A percentile compares a stretch with the other conserved stretches of the same genome.
Evolutionary conservation across 2,329 filamentous ascomycete genomes (phyloP).

Genomic region (Ilyonectria robusta): DNA sequence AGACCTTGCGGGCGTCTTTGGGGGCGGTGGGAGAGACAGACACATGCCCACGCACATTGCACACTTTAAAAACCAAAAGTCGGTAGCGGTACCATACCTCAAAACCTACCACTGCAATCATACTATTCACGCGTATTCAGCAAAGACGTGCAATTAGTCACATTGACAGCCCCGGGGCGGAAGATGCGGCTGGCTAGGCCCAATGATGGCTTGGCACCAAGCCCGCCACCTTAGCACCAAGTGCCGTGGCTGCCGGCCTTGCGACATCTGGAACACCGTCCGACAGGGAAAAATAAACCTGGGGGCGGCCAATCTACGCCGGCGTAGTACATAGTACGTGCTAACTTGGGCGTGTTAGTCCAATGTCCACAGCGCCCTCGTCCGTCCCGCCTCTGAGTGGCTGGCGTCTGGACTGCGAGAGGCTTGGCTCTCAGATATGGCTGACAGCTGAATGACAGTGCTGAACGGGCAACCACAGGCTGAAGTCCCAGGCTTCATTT

Average conservation of each 20-base stretch:
- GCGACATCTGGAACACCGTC: conserved; percentile 31
- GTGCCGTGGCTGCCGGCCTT: conserved; percentile 51
- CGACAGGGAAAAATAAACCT: conserved; percentile 19
- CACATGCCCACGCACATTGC: not conserved
- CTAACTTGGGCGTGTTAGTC: not conserved
- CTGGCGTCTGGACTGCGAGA: not conserved
- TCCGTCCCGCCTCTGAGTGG: not conserved
- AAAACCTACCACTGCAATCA: not conserved
- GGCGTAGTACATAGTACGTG: not conserved
- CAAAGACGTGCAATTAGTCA: not conserved
- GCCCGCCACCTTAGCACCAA: conserved; percentile 39
- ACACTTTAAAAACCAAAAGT: not conserved
- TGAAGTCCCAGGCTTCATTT: not conserved
- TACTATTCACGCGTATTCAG: too few relatives aligned
- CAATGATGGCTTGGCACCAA: conserved; percentile 42
- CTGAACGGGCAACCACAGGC: not conserved
- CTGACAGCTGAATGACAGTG: conserved; percentile 16
- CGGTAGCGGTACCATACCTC: not conserved
- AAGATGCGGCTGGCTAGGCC: conserved; percentile 48
- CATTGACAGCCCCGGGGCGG: conserved; percentile 29
- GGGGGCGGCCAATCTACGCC: conserved; percentile 27
- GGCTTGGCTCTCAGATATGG: conserved; percentile 19
- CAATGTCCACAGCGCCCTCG: not conserved
- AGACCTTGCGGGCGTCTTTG: not conserved
- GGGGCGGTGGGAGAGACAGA: not conserved